Evolutionary conservation across 1,139 yeast genomes (phyloP).

Genomic region (Pneumocystis murina): DNA sequence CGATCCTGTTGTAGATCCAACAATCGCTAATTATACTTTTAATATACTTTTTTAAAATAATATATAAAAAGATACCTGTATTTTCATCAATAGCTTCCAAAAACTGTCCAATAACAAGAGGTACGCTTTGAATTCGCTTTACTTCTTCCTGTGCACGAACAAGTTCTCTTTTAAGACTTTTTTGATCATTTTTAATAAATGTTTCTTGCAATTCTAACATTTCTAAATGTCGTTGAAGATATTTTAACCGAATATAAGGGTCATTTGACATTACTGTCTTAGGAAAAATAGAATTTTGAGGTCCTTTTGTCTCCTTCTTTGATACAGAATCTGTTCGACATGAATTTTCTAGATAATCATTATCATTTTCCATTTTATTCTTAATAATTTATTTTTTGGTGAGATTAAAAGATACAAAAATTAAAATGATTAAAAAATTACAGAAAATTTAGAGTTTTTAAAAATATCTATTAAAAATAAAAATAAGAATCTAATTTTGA

Average conservation of each 20-base stretch:
- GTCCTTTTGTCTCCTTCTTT: neutral
- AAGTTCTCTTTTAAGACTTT: conserved; percentile 84
- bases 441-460: neutral
- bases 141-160: conserved; percentile 97
- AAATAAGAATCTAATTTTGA: neutral
- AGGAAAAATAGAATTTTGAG: neutral
- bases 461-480: neutral
- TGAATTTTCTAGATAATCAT: neutral
- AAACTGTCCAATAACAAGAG: conserved; percentile 94
- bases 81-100: conserved; percentile 94
- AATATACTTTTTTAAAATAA: neutral
- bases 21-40: conserved; percentile 33
- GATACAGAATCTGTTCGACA: neutral
- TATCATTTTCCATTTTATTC: neutral
- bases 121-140: conserved; percentile 91
- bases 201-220: conserved; percentile 70
- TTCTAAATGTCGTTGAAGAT: conserved; percentile 77
- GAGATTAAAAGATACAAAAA: neutral
- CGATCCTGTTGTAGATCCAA: conserved; percentile 93
- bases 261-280: conserved; percentile 27
- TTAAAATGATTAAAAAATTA: too few relatives aligned
- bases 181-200: conserved; percentile 93
- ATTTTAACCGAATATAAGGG: conserved; percentile 69
- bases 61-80: conserved; percentile 37
- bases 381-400: neutral